Percentiles rank a stretch among this genome's conserved stretches.
phyloP scores from a whole-genome alignment of 306 rosid genomes.

The Inga leiocalycina region DNA sequence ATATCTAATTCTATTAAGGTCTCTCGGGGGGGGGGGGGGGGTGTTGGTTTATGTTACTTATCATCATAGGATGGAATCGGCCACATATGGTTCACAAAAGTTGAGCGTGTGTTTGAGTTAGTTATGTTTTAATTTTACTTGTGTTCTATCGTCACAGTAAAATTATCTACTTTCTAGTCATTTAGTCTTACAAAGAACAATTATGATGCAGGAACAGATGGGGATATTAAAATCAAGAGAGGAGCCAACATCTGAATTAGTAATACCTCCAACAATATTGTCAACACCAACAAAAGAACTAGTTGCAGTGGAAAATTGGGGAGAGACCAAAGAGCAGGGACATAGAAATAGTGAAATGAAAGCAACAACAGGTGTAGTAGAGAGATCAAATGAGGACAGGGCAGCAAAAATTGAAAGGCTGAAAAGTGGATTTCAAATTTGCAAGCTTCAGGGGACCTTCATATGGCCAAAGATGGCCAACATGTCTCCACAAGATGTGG shows the following conservation, averaged over 20 bases:
- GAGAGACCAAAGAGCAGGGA: conserved; percentile 35
- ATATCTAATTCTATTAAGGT: neutral
- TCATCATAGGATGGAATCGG: neutral
- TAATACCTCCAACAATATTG: conserved; percentile 30
- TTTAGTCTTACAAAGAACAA: neutral
- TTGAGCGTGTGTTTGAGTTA: no score
- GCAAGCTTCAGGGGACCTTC: conserved; percentile 77
- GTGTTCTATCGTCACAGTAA: neutral
- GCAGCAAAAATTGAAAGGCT: conserved; percentile 68
- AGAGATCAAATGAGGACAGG: conserved; percentile 40
- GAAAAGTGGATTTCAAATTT: conserved; percentile 84
- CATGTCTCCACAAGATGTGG: conserved; percentile 43
- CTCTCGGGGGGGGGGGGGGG: neutral
- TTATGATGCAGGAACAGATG: conserved; percentile 61
- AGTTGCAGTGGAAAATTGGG: conserved; percentile 42
- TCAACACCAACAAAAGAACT: conserved; percentile 30
- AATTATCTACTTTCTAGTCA: neutral
- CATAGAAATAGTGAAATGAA: conserved; percentile 22
- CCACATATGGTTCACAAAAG: neutral
- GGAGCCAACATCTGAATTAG: conserved; percentile 52
- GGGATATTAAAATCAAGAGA: conserved; percentile 41
- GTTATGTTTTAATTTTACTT: neutral
- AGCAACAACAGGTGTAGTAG: conserved; percentile 24
- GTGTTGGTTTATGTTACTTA: neutral
- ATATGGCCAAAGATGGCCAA: conserved; percentile 62